These are phyloP conservation scores for Pseudevernia furfuracea DNA, from an alignment of 495 filamentous ascomycete species.

Conservation along the genomic window DNA sequence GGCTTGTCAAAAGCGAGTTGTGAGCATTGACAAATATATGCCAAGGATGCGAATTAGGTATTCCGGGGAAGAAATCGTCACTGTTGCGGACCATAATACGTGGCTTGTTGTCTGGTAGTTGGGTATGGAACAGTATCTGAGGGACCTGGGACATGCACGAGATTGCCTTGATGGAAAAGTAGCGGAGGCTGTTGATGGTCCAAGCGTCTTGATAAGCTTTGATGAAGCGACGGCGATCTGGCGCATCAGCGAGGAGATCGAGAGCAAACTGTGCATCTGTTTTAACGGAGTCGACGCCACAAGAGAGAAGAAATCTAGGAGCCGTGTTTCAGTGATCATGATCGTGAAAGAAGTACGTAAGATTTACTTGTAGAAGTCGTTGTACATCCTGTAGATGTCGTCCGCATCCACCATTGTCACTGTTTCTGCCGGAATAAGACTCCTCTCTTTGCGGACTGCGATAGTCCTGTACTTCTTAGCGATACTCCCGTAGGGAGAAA, in stretches of 20 bases:
- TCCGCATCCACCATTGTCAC: conserved; percentile 69
- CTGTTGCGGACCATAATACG: conserved; percentile 71
- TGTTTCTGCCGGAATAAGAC: conserved; percentile 47
- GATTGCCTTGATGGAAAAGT: conserved; percentile 71
- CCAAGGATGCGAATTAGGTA: conserved; percentile 75
- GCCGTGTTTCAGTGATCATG: not conserved
- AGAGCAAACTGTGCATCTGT: conserved; percentile 85
- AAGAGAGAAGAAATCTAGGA: conserved; percentile 52
- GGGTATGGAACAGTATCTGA: conserved; percentile 73
- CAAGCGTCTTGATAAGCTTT: conserved; percentile 79
- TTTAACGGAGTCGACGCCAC: conserved; percentile 77
- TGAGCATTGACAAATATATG: conserved; percentile 92
- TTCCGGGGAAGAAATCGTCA: conserved; percentile 87
- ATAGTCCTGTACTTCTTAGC: conserved; percentile 72
- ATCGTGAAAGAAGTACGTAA: not conserved
- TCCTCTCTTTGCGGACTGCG: conserved; percentile 48
- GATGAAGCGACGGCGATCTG: conserved; percentile 59
- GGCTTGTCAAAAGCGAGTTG: conserved; percentile 72
- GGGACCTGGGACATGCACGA: conserved; percentile 90
- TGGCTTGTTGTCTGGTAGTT: conserved; percentile 65
- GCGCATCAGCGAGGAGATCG: conserved; percentile 62
- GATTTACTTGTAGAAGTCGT: conserved; percentile 68
- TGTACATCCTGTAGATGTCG: conserved; percentile 68
- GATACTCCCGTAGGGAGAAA: conserved; percentile 63
- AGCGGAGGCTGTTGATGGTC: conserved; percentile 62